A percentile compares a stretch with the other conserved stretches of the same genome.
These are phyloP conservation scores for Schizothecium vesticola DNA, from an alignment of 495 filamentous ascomycete species.

Conservation along the genomic window DNA sequence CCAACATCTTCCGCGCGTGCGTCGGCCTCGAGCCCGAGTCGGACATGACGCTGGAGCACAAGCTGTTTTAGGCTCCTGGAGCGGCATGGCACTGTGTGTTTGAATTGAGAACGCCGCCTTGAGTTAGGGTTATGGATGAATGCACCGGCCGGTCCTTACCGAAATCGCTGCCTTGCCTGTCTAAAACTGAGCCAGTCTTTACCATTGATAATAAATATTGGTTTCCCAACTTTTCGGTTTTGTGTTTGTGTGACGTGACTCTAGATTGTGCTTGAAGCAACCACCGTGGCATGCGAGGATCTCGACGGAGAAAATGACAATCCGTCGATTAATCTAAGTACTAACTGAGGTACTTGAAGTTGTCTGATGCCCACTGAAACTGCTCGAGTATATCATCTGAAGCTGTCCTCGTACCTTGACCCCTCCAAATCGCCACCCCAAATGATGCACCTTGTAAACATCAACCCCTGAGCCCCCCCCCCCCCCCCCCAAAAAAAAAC, in stretches of 20 bases:
- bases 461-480: background rate
- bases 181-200: background rate
- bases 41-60: slow-evolving; percentile 99
- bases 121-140: background rate
- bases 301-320: background rate
- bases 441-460: background rate
- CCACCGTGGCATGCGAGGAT: background rate
- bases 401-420: background rate
- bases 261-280: background rate
- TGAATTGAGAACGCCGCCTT: background rate
- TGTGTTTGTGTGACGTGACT: background rate
- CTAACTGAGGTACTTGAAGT: no score
- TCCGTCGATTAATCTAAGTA: background rate
- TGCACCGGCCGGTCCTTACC: background rate
- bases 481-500: no score
- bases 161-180: background rate
- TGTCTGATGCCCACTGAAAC: background rate
- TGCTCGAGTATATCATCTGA: background rate
- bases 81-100: background rate
- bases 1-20: slow-evolving; percentile 98
- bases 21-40: slow-evolving; percentile 96
- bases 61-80: slow-evolving; percentile 59
- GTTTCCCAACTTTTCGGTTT: background rate
- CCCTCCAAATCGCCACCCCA: background rate
- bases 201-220: background rate